Percentiles rank a stretch among this genome's conserved stretches.
Evolutionary conservation across 192 early-diverging fungal species (phyloP).

Genomic region (Coemansia sp.): DNA sequence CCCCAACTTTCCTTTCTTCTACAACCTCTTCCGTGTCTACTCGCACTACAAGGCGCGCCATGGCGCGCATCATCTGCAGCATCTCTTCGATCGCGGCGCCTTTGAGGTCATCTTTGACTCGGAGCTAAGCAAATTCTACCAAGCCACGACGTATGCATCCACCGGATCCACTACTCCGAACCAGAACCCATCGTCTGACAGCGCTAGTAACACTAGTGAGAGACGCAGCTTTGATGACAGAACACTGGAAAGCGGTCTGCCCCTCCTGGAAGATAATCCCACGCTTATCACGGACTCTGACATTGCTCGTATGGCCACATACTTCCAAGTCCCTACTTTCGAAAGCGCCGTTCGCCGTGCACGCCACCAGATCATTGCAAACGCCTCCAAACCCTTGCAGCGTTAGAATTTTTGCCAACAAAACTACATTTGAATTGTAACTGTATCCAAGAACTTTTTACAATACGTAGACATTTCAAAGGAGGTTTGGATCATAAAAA

Average conservation of each 20-base stretch:
- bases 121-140: constrained; percentile 40
- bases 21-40: constrained; percentile 79
- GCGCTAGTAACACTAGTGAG: background rate
- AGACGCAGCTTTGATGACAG: constrained; percentile 16
- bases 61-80: constrained; percentile 55
- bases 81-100: constrained; percentile 31
- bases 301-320: constrained; percentile 41
- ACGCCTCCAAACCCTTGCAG: constrained; percentile 17
- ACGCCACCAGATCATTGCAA: constrained; percentile 59
- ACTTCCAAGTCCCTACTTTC: constrained; percentile 52
- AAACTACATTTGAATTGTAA: no score
- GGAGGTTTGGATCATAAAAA: no score
- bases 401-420: background rate
- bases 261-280: constrained; percentile 25
- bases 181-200: background rate
- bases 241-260: constrained; percentile 33
- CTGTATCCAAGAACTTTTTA: no score
- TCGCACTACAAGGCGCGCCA: constrained; percentile 78
- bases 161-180: constrained; percentile 5
- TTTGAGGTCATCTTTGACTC: constrained; percentile 40
- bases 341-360: constrained; percentile 58
- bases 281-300: constrained; percentile 38
- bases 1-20: constrained; percentile 78
- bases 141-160: background rate
- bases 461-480: no score